These are phyloP conservation scores for Rhynchospora pubera DNA, from an alignment of 176 grass and related monocot species.

Conservation along the genomic window DNA sequence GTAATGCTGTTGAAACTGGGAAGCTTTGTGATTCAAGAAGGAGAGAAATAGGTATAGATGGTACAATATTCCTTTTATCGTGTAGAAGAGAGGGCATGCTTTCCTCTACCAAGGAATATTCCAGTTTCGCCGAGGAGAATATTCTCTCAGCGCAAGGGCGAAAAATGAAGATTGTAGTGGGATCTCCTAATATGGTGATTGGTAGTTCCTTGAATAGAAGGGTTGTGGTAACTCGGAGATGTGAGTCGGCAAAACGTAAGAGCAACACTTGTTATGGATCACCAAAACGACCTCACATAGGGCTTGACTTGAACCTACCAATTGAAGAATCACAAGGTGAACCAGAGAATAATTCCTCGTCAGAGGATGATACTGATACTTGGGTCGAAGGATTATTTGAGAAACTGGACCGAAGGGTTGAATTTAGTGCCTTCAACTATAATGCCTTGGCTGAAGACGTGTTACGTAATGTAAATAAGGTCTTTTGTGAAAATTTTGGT, in stretches of 20 bases:
- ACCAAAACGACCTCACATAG: conserved; percentile 38
- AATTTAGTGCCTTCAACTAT: conserved; percentile 54
- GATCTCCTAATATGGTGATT: neutral
- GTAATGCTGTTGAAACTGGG: conserved; percentile 39
- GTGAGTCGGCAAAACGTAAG: conserved; percentile 25
- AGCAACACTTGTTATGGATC: conserved; percentile 10
- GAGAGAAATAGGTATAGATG: conserved; percentile 42
- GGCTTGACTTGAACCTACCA: conserved; percentile 76
- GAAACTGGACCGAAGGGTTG: conserved; percentile 33
- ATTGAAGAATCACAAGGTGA: conserved; percentile 30
- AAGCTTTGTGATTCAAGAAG: conserved; percentile 45
- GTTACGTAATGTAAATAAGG: conserved; percentile 41
- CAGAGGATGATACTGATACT: conserved; percentile 29
- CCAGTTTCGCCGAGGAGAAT: conserved; percentile 51
- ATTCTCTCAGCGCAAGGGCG: conserved; percentile 35
- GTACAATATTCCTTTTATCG: conserved; percentile 57
- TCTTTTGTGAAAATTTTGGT: conserved; percentile 24
- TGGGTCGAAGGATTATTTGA: conserved; percentile 42
- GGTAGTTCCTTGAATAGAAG: conserved; percentile 15
- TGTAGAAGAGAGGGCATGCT: conserved; percentile 29
- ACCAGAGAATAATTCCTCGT: conserved; percentile 23
- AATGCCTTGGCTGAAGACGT: conserved; percentile 45
- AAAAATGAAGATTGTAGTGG: conserved; percentile 62
- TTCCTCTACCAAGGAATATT: conserved; percentile 26
- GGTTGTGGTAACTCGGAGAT: conserved; percentile 21